phyloP scores from a whole-genome alignment of 208 protist species.

The Novymonas esmeraldas region DNA sequence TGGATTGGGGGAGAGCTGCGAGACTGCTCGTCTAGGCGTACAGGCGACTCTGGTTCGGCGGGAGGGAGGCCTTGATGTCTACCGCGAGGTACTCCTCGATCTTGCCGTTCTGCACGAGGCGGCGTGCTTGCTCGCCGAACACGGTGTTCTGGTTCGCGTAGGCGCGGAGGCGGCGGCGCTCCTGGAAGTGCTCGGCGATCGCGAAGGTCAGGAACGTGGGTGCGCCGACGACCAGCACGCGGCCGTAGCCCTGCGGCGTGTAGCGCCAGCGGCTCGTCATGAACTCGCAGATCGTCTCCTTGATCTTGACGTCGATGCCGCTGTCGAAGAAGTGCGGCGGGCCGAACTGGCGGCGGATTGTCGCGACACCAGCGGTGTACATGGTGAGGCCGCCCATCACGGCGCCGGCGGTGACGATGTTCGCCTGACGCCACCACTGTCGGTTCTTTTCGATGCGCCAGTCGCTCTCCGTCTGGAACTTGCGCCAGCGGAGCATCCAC shows the following conservation, averaged over 20 bases:
- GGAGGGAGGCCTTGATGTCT: constrained; percentile 77
- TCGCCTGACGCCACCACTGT: constrained; percentile 82
- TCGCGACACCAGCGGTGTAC: constrained; percentile 77
- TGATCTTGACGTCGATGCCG: constrained; percentile 73
- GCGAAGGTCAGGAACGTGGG: constrained; percentile 80
- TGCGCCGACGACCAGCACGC: constrained; percentile 69
- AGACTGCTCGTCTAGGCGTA: constrained; percentile 76
- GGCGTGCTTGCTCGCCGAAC: constrained; percentile 90
- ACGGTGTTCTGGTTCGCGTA: constrained; percentile 87
- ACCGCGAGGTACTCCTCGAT: constrained; percentile 89
- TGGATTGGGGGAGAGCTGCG: too few species aligned
- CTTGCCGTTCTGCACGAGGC: constrained; percentile 75
- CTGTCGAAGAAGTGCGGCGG: constrained; percentile 88
- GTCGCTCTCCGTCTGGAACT: constrained; percentile 91
- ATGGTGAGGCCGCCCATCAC: constrained; percentile 53
- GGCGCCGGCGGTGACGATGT: constrained; percentile 53
- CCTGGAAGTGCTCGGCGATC: constrained; percentile 71
- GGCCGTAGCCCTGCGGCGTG: constrained; percentile 85
- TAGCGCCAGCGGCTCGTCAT: constrained; percentile 83
- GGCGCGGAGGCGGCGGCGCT: constrained; percentile 67
- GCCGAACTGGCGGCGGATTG: constrained; percentile 80
- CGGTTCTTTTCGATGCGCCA: constrained; percentile 87
- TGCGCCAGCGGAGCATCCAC: constrained; percentile 92
- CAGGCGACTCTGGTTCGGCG: constrained; percentile 53
- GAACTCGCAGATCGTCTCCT: constrained; percentile 49